Percentiles rank a stretch among this genome's conserved stretches.
Conservation (phyloP, 345 rosid genomes). For the Eucalyptus regnans region DNA sequence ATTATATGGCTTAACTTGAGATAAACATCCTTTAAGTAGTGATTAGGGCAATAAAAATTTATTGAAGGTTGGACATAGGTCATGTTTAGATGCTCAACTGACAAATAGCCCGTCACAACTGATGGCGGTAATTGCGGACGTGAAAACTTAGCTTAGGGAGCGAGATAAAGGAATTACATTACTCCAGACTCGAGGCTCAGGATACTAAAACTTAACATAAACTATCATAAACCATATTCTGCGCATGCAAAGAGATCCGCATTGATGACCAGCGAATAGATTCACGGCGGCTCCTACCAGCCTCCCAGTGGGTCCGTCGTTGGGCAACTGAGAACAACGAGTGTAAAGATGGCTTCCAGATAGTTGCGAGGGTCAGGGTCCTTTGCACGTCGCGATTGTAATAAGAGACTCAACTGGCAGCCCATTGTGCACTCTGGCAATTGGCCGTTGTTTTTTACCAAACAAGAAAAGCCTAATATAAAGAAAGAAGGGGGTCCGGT, state of each 20-base stretch:
- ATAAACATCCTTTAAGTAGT: not conserved
- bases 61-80: not conserved
- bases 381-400: not conserved
- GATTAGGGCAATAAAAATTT: too few species aligned
- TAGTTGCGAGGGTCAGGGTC: not conserved
- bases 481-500: not conserved
- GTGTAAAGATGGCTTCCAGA: not conserved
- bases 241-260: not conserved
- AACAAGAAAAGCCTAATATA: not conserved
- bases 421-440: not conserved
- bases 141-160: not conserved
- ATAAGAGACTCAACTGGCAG: not conserved
- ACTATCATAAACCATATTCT: not conserved
- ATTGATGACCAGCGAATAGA: not conserved
- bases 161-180: not conserved
- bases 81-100: not conserved
- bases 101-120: not conserved
- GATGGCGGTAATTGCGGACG: not conserved
- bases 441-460: not conserved
- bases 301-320: not conserved
- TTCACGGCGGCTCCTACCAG: not conserved
- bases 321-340: not conserved
- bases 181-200: not conserved
- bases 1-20: not conserved
- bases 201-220: not conserved